These are phyloP conservation scores for Pseudocercospora eumusae DNA, from an alignment of 2,329 filamentous ascomycete genomes.

Conservation along the genomic window DNA sequence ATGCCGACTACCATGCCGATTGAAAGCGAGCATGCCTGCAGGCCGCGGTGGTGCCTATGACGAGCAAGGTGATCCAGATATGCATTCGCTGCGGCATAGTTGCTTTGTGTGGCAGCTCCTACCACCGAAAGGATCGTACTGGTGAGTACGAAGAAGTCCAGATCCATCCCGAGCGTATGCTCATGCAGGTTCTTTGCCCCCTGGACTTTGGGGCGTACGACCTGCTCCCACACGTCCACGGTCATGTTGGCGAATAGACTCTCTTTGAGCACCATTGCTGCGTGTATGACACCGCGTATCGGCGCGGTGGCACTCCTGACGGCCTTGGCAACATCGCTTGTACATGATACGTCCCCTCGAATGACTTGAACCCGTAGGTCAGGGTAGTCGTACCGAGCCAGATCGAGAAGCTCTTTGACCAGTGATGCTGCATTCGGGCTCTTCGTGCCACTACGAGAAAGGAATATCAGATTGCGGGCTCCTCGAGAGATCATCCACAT, in stretches of 20 bases:
- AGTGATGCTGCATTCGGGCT: not conserved
- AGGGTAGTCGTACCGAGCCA: not conserved
- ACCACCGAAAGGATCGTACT: not conserved
- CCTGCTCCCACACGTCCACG: not conserved
- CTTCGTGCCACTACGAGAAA: not conserved
- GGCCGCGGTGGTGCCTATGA: not conserved
- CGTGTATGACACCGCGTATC: constrained; percentile 49
- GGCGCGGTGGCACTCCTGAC: constrained; percentile 19
- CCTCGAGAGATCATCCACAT: constrained; percentile 4
- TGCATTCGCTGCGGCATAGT: constrained; percentile 6
- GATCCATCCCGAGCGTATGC: not conserved
- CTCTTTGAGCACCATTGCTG: constrained; percentile 52
- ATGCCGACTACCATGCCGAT: not conserved
- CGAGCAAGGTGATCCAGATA: constrained; percentile 4
- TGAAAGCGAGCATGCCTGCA: not conserved
- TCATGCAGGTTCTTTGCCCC: not conserved
- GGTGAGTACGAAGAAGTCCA: not conserved
- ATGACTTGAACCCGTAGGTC: not conserved
- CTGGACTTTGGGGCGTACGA: not conserved
- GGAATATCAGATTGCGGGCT: not conserved
- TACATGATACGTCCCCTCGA: not conserved
- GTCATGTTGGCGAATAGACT: constrained; percentile 53
- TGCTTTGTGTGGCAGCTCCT: constrained; percentile 2
- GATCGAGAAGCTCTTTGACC: not conserved
- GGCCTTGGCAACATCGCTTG: not conserved